A percentile compares a stretch with the other conserved stretches of the same genome.
phyloP scores from a whole-genome alignment of 1,284 basidiomycete genomes.

The Papiliotrema fonsecae region DNA sequence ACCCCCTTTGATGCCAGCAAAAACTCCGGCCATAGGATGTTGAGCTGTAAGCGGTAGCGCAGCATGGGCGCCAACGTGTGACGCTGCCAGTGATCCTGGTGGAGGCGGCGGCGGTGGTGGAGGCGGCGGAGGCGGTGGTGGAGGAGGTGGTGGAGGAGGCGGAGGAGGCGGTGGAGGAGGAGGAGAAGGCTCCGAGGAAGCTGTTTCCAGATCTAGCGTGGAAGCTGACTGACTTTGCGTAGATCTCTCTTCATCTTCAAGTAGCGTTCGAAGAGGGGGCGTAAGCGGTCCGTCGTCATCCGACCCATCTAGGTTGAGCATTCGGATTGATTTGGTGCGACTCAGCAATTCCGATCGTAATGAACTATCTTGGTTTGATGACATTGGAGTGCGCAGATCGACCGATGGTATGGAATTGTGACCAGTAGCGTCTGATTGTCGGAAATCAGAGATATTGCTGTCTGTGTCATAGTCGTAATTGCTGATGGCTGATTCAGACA shows the following conservation, averaged over 20 bases:
- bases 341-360: conserved; percentile 18
- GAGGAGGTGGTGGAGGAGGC: conserved; percentile 30
- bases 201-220: too few relatives aligned
- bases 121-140: conserved; percentile 44
- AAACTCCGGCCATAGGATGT: conserved; percentile 36
- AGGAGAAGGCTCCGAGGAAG: too few relatives aligned
- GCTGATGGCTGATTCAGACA: conserved; percentile 27
- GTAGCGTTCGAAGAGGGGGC: conserved; percentile 11
- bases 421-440: conserved; percentile 52
- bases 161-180: conserved; percentile 43
- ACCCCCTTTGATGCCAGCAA: conserved; percentile 42
- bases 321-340: conserved; percentile 19
- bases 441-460: conserved; percentile 57
- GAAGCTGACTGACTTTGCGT: conserved; percentile 1
- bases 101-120: conserved; percentile 31
- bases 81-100: conserved; percentile 20
- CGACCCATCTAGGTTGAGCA: conserved; percentile 7
- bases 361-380: conserved; percentile 14
- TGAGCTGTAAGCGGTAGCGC: too few relatives aligned
- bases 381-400: conserved; percentile 16
- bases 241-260: conserved; percentile 13
- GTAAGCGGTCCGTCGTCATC: conserved; percentile 9
- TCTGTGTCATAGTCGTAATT: conserved; percentile 50
- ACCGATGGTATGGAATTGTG: conserved; percentile 57
- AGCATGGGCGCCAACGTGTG: conserved; percentile 1